Evolutionary conservation across 2,329 filamentous ascomycete species (phyloP), one percentile per base, ranked within the genome.

Genomic region (Mycosphaerella sp.): DNA sequence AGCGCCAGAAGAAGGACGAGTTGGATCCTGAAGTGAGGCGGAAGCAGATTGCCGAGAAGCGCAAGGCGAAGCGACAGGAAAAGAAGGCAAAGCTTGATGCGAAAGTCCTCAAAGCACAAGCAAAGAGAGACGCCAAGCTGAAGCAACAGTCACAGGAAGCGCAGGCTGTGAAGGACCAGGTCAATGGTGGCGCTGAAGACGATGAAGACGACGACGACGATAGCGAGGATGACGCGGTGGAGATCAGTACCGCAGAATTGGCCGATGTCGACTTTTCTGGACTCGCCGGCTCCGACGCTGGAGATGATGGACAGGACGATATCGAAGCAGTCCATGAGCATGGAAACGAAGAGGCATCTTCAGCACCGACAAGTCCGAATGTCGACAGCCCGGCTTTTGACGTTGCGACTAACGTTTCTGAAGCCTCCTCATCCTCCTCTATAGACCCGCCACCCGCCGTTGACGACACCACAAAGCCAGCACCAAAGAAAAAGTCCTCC

Each of bases 381-480:
- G 55, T 64, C 47, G 63, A 69, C 44, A 74, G 72, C 34, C 67
- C 72, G 53, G 67, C 70, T 39, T 66, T 69, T 49, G 68, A 71
- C 56, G 62, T 65, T 41, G 56, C 71, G 59, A 63, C 65, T 36
- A 66, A 69, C 47, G 65, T 66, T 27, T 72, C 71, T 44, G 62
- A 66, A 50, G 65, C 72, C 34, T 76, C 74, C 8, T 76, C 74
- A 2, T 69, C 71, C 40, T 75, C 74, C 37, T 76, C 74, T 6
- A 68, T 73, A 45, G 57, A 67, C 42, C 70, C 71, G 7, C 68
- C 69, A 13, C 60, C 66, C 17, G 55, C 58, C 13, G 44, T 55
- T 16, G 56, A 58, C 8, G 47, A 58, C 34, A 27, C 54, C 12
- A 45, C 55, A 21, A 49, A 56, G 21, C 25, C 48, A 28, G 46